phyloP scores from a whole-genome alignment of 805 yeast species.

The Barnettozyma populi region DNA sequence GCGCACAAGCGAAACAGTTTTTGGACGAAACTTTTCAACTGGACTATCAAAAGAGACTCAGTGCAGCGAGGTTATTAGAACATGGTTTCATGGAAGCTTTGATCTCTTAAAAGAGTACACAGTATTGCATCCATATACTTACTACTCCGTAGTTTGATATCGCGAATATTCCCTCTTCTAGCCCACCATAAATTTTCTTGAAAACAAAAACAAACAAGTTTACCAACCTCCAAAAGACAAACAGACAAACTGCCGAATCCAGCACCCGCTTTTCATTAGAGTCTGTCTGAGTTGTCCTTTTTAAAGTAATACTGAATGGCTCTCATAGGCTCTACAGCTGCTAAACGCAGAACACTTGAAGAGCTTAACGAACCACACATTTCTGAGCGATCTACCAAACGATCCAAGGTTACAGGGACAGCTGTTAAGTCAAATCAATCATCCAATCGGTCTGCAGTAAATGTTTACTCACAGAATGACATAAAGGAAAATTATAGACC shows the following conservation, averaged over 20 bases:
- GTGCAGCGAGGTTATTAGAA: conserved; percentile 61
- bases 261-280: not conserved
- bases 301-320: not conserved
- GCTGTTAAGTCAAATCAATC: not conserved
- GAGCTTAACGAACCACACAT: not conserved
- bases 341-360: not conserved
- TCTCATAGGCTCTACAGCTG: not conserved
- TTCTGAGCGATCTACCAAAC: not conserved
- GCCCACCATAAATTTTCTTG: not conserved
- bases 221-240: not conserved
- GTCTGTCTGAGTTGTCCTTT: not conserved
- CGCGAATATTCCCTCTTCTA: not conserved
- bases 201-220: not conserved
- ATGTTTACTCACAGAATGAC: not conserved
- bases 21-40: conserved; percentile 62
- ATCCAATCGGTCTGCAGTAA: not conserved
- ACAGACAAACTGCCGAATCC: not conserved
- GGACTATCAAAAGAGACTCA: conserved; percentile 68
- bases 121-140: no score
- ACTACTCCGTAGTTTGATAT: no score
- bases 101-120: conserved; percentile 7
- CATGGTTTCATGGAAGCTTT: conserved; percentile 48
- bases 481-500: conserved; percentile 25
- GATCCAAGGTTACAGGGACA: not conserved
- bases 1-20: conserved; percentile 64